Evolutionary conservation across 2,329 filamentous ascomycete species (phyloP).

Genomic region (Alternaria angustiovoidea): DNA sequence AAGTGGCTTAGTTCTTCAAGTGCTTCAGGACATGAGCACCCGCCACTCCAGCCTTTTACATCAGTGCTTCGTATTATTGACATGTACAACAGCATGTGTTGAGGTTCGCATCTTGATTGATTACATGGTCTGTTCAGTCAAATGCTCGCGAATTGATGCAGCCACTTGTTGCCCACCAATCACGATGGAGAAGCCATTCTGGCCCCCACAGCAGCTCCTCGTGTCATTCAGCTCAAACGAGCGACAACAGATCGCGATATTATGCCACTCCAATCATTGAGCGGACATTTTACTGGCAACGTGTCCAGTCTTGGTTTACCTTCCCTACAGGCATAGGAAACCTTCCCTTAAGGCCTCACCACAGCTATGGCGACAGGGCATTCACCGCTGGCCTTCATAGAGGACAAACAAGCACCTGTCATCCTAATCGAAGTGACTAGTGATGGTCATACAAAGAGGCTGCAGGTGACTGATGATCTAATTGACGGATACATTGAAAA

Average conservation of each 20-base stretch:
- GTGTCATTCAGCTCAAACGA: not conserved
- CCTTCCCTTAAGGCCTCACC: no score
- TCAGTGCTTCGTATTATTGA: no score
- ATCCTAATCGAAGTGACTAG: constrained; percentile 2
- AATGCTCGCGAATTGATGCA: not conserved
- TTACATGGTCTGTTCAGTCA: not conserved
- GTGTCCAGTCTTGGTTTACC: no score
- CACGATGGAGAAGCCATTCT: not conserved
- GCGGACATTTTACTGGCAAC: no score
- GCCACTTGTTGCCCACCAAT: not conserved
- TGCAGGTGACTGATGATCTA: not conserved
- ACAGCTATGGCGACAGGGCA: not conserved
- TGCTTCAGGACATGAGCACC: not conserved
- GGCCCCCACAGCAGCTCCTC: not conserved
- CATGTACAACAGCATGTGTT: not conserved
- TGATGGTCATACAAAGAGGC: not conserved
- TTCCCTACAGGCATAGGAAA: no score
- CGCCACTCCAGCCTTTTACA: not conserved
- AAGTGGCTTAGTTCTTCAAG: not conserved
- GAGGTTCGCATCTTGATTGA: not conserved
- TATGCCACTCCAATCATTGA: no score
- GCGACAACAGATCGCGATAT: not conserved
- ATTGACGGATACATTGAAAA: constrained; percentile 8
- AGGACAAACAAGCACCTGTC: not conserved
- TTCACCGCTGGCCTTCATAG: not conserved